Evolutionary conservation across 495 filamentous ascomycete genomes (phyloP).

Genomic region (Sabuloglossum arenarium): DNA sequence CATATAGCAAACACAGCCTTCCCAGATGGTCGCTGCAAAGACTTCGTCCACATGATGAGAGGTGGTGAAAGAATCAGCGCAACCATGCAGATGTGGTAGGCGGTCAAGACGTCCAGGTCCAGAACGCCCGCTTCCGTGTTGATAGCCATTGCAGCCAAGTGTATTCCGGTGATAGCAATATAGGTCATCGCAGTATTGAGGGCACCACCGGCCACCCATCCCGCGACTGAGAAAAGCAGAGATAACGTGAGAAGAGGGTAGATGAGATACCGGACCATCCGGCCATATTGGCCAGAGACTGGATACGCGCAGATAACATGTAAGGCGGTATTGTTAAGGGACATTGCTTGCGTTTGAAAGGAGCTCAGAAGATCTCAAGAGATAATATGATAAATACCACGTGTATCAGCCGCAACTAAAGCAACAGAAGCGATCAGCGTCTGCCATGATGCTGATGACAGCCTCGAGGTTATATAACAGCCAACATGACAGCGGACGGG

Average conservation of each 20-base stretch:
- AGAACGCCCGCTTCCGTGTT: not conserved
- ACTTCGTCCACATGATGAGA: slow-evolving; percentile 1
- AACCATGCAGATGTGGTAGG: slow-evolving; percentile 1
- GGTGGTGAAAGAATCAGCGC: not conserved
- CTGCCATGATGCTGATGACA: not conserved
- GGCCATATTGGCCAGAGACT: not conserved
- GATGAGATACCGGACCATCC: slow-evolving; percentile 1
- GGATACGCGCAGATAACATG: not conserved
- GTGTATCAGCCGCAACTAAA: not conserved
- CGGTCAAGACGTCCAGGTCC: not conserved
- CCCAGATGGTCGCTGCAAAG: not conserved
- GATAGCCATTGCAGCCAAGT: not conserved
- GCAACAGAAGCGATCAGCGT: not conserved
- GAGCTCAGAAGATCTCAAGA: not conserved
- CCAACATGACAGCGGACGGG: no score
- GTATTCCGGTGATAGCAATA: not conserved
- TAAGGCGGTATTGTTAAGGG: not conserved
- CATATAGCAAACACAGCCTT: not conserved
- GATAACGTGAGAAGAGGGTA: not conserved
- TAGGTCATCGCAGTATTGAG: not conserved
- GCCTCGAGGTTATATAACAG: not conserved
- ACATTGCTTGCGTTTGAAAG: not conserved
- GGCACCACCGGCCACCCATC: not conserved
- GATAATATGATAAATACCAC: not conserved
- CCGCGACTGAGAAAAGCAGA: not conserved